Base-by-base conservation (phyloP, 257 asterid genomes). In the Nicotiana benthamiana region DNA sequence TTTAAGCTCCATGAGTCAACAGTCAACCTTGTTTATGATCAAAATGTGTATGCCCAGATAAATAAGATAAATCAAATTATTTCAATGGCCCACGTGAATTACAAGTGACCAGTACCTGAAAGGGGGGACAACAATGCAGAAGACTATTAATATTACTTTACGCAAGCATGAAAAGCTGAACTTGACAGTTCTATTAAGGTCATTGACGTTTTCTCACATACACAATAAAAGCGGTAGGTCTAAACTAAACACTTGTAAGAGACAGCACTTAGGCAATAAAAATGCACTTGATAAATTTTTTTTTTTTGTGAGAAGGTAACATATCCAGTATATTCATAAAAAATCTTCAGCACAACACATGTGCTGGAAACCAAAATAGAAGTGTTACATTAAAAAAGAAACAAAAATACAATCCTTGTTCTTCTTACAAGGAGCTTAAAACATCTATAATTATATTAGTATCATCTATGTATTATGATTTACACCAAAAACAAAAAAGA, bases 1-100 rank as follows among this genome's bases (percentile, higher is more conserved):
- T 84, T 84, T 93, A 76, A 90, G 88, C 90, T 92, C 97, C 99
- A 92, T 93, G 27, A 62, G 77, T 75, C 75, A 75, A 80, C 70
- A 34, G 48, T 78, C 60, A 32, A 59, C 34, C 60, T 70, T 70
- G 59, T 30, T 20, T 72, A 34, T 13, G 60, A 65, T 70, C 81
- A 83, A 75, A 53, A 17, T 22, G 59, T 61, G 51, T 51, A 82
- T 36, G 66, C 76, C 27, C 79, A 61, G 51, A 67, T 34, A 62
- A 56, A 81, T 61, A 78, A 80, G 70, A 22, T 4, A 78, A 72
- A 27, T 30, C 65, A 27, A 74, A 79, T 75, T n/a, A 54, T 81
- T 83, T 80, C 60, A 68, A 66, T 13, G 52, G 54, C 34, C 80
- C 53, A 75, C 66, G 64, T 67, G 54, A 80, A 60, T 65, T 12